These are phyloP conservation scores for Nakazawaea sp. DNA, from an alignment of 805 yeast genomes.

Conservation along the genomic window DNA sequence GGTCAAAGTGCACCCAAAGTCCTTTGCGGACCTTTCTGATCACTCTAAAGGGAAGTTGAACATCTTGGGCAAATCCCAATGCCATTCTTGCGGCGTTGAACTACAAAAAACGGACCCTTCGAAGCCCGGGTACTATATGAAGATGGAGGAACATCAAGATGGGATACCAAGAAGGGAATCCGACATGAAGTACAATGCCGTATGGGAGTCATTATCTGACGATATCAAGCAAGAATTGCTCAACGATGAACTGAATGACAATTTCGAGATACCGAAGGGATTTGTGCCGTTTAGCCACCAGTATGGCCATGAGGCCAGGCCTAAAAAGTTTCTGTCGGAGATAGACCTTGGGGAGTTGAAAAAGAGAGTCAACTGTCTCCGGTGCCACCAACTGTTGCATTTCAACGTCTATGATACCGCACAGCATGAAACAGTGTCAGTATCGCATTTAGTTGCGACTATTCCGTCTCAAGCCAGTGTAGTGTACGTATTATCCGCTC, in stretches of 20 bases:
- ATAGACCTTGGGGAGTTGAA: conserved; percentile 9
- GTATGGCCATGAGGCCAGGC: conserved; percentile 7
- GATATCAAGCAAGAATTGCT: conserved; percentile 25
- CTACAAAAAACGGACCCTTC: conserved; percentile 34
- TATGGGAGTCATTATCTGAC: conserved; percentile 13
- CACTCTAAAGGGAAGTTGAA: neutral
- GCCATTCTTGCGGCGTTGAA: conserved; percentile 53
- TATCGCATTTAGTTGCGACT: conserved; percentile 22
- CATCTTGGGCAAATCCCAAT: conserved; percentile 15
- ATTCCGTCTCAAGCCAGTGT: conserved; percentile 41
- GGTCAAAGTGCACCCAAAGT: conserved; percentile 1
- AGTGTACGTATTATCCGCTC: conserved; percentile 56
- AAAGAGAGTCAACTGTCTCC: conserved; percentile 33
- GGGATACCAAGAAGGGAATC: conserved; percentile 1
- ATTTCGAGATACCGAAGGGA: conserved; percentile 4
- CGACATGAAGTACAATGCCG: conserved; percentile 12
- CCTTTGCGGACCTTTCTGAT: conserved; percentile 9
- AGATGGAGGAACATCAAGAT: too few relatives aligned
- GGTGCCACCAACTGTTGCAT: conserved; percentile 49
- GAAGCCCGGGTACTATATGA: conserved; percentile 41
- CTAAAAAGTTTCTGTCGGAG: conserved; percentile 1
- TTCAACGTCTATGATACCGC: conserved; percentile 30
- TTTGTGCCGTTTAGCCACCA: conserved; percentile 6
- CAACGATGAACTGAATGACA: conserved; percentile 16
- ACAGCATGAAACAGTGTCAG: conserved; percentile 25